phyloP scores from a whole-genome alignment of 768 basidiomycete species.

The Suillus fuscotomentosus region DNA sequence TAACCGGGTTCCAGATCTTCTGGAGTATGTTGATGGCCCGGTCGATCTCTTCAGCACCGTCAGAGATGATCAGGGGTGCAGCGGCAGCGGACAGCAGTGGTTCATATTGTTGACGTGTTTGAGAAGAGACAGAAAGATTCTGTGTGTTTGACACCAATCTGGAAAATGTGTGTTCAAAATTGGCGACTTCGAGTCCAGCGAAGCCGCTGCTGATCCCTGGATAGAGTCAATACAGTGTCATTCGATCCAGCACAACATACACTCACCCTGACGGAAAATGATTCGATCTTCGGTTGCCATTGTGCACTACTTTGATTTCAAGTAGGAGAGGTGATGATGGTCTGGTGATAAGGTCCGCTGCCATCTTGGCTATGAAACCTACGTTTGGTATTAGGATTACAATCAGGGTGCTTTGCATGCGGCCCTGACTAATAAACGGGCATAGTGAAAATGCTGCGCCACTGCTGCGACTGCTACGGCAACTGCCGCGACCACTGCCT shows the following conservation, averaged over 20 bases:
- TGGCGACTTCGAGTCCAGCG: slow-evolving; percentile 1
- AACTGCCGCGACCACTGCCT: too few species aligned
- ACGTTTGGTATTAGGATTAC: background rate
- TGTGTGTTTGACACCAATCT: background rate
- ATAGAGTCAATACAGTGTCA: background rate
- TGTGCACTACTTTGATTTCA: slow-evolving; percentile 4
- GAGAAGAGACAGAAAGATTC: background rate
- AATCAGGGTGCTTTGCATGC: background rate
- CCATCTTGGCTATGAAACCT: background rate
- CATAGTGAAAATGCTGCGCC: too few species aligned
- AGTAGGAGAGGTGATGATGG: background rate
- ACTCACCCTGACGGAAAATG: slow-evolving; percentile 8
- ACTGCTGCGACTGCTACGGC: too few species aligned
- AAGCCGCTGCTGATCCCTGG: background rate
- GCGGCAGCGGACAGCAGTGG: background rate
- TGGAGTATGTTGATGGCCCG: background rate
- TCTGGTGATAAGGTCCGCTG: background rate
- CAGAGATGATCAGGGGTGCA: background rate
- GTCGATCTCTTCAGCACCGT: background rate
- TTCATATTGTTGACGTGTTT: background rate
- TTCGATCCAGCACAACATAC: background rate
- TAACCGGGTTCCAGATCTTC: background rate
- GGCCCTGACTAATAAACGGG: background rate
- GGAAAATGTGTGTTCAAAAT: slow-evolving; percentile 1
- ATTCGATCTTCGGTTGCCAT: slow-evolving; percentile 19